These are phyloP conservation scores for Bullera alba DNA, from an alignment of 768 basidiomycete genomes.

Conservation along the genomic window DNA sequence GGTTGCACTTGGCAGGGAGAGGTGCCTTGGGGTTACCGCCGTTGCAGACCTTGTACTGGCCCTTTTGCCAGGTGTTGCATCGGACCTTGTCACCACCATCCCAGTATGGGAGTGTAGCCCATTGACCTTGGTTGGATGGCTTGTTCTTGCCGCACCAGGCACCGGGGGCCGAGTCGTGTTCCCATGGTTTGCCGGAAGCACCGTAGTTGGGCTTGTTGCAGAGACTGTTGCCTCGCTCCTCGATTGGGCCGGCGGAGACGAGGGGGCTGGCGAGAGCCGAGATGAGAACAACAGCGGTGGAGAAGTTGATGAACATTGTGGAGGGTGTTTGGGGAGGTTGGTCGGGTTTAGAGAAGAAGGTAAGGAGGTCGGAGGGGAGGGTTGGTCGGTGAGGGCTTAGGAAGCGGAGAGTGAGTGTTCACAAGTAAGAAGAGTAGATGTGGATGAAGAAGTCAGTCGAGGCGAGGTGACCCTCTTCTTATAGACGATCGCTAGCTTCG, in stretches of 20 bases:
- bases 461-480: too few relatives aligned
- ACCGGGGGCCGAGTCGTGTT: conserved; percentile 17
- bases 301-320: background rate
- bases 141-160: conserved; percentile 19
- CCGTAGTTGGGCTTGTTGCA: conserved; percentile 24
- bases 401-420: too few relatives aligned
- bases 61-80: conserved; percentile 4
- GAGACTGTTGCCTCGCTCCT: conserved; percentile 8
- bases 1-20: conserved; percentile 21
- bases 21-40: conserved; percentile 15
- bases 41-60: conserved; percentile 17
- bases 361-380: background rate
- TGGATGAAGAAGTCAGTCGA: too few relatives aligned
- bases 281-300: background rate
- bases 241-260: conserved; percentile 2
- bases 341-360: background rate
- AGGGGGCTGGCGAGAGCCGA: conserved; percentile 14
- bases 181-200: conserved; percentile 19
- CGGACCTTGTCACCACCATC: conserved; percentile 17
- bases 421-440: too few relatives aligned
- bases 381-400: too few relatives aligned
- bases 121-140: conserved; percentile 18
- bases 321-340: background rate
- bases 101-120: conserved; percentile 17
- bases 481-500: too few relatives aligned